phyloP scores from a whole-genome alignment of 139 green algal genomes.

The Coelastrella sp. region DNA sequence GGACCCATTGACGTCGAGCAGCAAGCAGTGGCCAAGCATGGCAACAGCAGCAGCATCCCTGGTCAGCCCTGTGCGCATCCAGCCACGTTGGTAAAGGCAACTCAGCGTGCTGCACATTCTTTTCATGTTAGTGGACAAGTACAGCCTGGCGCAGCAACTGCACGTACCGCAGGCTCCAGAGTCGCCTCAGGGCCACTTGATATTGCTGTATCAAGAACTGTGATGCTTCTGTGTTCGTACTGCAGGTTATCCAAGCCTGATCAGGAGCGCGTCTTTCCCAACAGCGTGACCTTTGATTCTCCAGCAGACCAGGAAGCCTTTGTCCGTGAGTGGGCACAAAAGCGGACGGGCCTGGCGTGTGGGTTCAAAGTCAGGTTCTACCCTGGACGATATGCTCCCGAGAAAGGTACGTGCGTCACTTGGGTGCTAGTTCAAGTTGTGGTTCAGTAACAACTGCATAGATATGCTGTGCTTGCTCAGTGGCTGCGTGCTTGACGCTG shows the following conservation, averaged over 20 bases:
- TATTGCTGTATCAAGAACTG: neutral
- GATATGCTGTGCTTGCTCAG: no score
- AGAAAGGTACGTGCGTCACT: slow-evolving; percentile 60
- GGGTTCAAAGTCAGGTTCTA: slow-evolving; percentile 98
- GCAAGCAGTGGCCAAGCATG: no score
- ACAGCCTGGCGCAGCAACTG: no score
- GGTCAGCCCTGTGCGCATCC: no score
- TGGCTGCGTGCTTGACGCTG: no score
- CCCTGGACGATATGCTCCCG: slow-evolving; percentile 87
- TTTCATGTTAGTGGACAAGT: no score
- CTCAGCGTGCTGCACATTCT: no score
- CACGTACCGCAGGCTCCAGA: no score
- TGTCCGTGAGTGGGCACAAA: slow-evolving; percentile 90
- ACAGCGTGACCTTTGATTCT: slow-evolving; percentile 88
- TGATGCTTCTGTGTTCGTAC: neutral
- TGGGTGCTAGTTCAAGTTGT: neutral
- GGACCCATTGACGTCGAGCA: no score
- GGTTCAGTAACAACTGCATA: neutral
- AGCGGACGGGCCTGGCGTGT: slow-evolving; percentile 91
- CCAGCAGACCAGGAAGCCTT: slow-evolving; percentile 89
- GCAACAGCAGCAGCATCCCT: no score
- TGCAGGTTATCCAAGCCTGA: slow-evolving; percentile 89
- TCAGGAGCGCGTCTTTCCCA: slow-evolving; percentile 94
- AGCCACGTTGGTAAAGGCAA: no score
- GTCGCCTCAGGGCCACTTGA: neutral